phyloP scores from a whole-genome alignment of 2,329 filamentous ascomycete genomes.

The Aspergillus fumigatus region DNA sequence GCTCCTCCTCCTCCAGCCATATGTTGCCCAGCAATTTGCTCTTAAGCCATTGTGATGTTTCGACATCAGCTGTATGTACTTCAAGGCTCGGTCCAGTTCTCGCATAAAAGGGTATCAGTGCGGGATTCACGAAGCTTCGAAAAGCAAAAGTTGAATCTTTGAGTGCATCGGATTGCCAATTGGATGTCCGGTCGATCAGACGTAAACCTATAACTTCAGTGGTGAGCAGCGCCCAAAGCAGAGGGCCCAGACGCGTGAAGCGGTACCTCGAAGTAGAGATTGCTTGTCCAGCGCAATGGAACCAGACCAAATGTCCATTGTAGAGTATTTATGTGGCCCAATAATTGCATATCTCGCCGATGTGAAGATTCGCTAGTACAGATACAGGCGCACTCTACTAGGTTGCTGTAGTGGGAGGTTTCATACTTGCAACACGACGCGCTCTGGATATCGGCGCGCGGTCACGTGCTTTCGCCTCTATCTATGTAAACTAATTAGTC shows the following conservation, averaged over 20 bases:
- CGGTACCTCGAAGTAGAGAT: conserved; percentile 28
- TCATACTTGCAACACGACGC: conserved; percentile 2
- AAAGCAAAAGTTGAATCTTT: conserved; percentile 31
- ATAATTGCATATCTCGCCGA: conserved; percentile 11
- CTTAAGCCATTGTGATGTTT: conserved; percentile 37
- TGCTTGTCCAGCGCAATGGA: conserved; percentile 25
- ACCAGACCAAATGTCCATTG: conserved; percentile 38
- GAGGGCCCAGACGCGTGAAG: conserved; percentile 3
- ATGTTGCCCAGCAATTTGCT: conserved; percentile 31
- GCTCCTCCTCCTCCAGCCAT: conserved; percentile 32
- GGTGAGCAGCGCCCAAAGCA: conserved; percentile 6
- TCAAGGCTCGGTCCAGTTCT: conserved; percentile 38
- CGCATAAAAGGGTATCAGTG: conserved; percentile 38
- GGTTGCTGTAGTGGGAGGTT: background rate
- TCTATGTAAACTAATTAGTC: background rate
- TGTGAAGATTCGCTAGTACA: conserved; percentile 1
- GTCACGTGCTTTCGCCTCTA: conserved; percentile 5
- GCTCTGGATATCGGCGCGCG: conserved; percentile 3
- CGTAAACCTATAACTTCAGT: conserved; percentile 26
- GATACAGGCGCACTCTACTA: background rate
- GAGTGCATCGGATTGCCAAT: conserved; percentile 30
- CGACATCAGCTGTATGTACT: conserved; percentile 29
- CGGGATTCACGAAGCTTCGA: conserved; percentile 36
- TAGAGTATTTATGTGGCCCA: conserved; percentile 5
- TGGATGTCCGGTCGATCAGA: conserved; percentile 30